Conservation (phyloP, 495 filamentous ascomycete species). For the Neurospora sp. region DNA sequence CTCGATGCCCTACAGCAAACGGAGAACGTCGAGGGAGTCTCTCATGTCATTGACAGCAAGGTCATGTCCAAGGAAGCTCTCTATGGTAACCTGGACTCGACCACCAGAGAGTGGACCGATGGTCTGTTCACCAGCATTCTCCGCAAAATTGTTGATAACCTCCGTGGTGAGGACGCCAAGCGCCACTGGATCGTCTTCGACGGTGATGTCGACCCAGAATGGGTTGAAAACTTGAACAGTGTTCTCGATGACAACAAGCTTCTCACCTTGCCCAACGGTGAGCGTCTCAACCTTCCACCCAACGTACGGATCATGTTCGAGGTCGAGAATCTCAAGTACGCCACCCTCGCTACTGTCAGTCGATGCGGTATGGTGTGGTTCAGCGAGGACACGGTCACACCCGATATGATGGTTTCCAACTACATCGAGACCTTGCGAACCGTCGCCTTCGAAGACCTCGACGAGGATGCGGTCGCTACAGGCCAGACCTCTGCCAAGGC, state of each 20-base stretch:
- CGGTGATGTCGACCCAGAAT: conserved; percentile 96
- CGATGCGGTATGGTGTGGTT: conserved; percentile 99
- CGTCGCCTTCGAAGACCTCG: conserved; percentile 81
- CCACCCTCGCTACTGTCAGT: conserved; percentile 92
- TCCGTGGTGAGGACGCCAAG: conserved; percentile 91
- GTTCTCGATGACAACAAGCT: conserved; percentile 98
- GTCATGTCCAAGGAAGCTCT: conserved; percentile 99
- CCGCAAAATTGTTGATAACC: conserved; percentile 96
- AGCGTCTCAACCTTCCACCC: conserved; percentile 83
- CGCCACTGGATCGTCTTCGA: conserved; percentile 99
- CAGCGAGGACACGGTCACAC: conserved; percentile 90
- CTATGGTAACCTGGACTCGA: conserved; percentile 91
- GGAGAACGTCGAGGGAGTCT: conserved; percentile 86
- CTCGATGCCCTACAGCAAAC: conserved; percentile 84
- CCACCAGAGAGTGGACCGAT: conserved; percentile 96
- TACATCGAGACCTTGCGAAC: conserved; percentile 76
- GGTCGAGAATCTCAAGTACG: conserved; percentile 96
- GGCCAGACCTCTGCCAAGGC: conserved; percentile 71
- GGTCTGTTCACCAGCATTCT: conserved; percentile 96
- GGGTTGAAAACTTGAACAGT: conserved; percentile 99
- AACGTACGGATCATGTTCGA: conserved; percentile 99
- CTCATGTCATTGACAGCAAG: conserved; percentile 96
- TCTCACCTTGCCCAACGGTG: conserved; percentile 90
- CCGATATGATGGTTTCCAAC: conserved; percentile 83
- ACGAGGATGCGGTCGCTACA: conserved; percentile 76